Percentiles rank a stretch among this genome's conserved stretches.
Conservation (phyloP, 805 yeast genomes). For the Sugiyamaella boreocaroliniensis region DNA sequence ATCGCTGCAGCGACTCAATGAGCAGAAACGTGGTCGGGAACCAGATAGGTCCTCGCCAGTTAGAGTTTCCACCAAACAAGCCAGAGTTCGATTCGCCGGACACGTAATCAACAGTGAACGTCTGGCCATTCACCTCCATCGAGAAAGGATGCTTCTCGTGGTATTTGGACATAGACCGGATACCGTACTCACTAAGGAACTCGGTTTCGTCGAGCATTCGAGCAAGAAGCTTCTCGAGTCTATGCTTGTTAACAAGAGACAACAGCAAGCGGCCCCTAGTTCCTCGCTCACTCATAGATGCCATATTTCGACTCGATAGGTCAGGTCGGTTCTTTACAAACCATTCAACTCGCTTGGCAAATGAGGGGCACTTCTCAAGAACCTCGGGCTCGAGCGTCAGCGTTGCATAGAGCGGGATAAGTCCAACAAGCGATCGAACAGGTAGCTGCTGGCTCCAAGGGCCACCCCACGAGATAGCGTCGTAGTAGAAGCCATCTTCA, state of each 20-base stretch:
- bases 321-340: constrained; percentile 62
- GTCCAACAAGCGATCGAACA: constrained; percentile 82
- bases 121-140: constrained; percentile 74
- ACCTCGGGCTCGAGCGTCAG: constrained; percentile 82
- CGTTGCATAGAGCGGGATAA: constrained; percentile 85
- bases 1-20: constrained; percentile 81
- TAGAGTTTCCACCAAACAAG: constrained; percentile 92
- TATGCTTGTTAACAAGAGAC: constrained; percentile 73
- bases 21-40: constrained; percentile 83
- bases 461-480: constrained; percentile 78
- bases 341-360: constrained; percentile 80
- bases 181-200: constrained; percentile 77
- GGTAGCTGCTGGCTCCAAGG: constrained; percentile 62
- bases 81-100: constrained; percentile 91
- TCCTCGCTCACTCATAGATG: constrained; percentile 73
- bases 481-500: constrained; percentile 80
- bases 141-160: constrained; percentile 80
- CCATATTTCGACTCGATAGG: constrained; percentile 75
- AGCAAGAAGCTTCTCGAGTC: constrained; percentile 65
- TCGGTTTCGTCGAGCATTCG: constrained; percentile 82
- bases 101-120: constrained; percentile 63
- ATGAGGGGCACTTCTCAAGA: constrained; percentile 69
- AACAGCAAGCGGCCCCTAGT: constrained; percentile 74
- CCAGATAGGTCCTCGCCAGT: constrained; percentile 98
- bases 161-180: constrained; percentile 78